Conservation (phyloP, 208 protist species). For the Wallacemonas sp. region DNA sequence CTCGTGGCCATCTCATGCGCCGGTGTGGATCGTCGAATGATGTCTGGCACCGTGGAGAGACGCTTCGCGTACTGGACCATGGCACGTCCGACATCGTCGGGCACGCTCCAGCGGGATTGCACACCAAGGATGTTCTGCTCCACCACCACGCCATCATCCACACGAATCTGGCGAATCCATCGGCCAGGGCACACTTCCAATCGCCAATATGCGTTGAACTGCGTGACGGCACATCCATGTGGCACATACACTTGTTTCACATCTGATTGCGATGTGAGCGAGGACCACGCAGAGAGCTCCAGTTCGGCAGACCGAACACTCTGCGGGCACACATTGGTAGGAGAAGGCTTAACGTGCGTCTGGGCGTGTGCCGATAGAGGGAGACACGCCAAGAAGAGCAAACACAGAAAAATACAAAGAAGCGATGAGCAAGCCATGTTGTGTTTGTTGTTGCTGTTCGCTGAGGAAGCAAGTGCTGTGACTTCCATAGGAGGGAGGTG, state of each 20-base stretch:
- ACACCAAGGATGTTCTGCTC: slow-evolving; percentile 38
- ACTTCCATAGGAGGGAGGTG: background rate
- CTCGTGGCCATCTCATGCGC: background rate
- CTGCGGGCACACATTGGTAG: background rate
- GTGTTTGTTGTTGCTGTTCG: no score
- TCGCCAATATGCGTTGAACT: slow-evolving; percentile 18
- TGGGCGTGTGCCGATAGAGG: background rate
- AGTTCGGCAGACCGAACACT: background rate
- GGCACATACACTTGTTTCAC: no score
- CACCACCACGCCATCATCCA: slow-evolving; percentile 19
- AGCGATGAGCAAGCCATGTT: no score
- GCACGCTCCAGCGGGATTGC: slow-evolving; percentile 21
- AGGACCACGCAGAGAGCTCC: background rate
- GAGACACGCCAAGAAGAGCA: background rate
- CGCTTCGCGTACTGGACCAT: slow-evolving; percentile 18
- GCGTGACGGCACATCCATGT: slow-evolving; percentile 4
- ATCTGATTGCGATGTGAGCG: background rate
- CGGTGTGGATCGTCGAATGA: slow-evolving; percentile 8
- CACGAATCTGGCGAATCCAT: slow-evolving; percentile 32
- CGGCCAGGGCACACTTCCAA: slow-evolving; percentile 39
- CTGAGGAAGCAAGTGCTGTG: no score
- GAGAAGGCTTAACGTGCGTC: background rate
- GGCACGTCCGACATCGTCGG: slow-evolving; percentile 16
- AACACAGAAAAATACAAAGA: background rate
- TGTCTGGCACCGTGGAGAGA: slow-evolving; percentile 19